A percentile compares a stretch with the other conserved stretches of the same genome.
phyloP scores from a whole-genome alignment of 208 protist genomes.

The Leishmania martiniquensis region DNA sequence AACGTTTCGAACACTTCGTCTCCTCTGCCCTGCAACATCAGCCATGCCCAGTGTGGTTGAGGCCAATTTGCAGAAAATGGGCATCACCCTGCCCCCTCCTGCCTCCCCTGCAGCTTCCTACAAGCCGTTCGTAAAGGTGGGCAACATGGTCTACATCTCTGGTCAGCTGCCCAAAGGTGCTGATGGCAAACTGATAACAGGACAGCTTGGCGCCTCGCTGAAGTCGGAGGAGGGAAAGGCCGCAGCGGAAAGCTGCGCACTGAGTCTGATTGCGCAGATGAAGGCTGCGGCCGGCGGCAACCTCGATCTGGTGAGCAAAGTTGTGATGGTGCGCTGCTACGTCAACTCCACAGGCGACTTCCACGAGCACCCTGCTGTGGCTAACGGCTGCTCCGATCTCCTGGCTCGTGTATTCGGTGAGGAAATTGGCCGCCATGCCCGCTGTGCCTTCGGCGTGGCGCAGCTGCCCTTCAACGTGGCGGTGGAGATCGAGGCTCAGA shows the following conservation, averaged over 20 bases:
- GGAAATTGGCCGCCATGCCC: conserved; percentile 70
- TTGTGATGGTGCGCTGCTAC: conserved; percentile 81
- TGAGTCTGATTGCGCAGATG: conserved; percentile 63
- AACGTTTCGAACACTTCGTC: conserved; percentile 2
- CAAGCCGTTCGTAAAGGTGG: conserved; percentile 53
- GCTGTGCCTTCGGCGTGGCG: conserved; percentile 73
- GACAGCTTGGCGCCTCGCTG: conserved; percentile 57
- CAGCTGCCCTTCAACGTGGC: conserved; percentile 69
- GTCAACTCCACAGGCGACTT: conserved; percentile 68
- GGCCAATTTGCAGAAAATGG: conserved; percentile 59
- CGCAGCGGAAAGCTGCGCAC: conserved; percentile 50
- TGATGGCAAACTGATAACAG: conserved; percentile 46
- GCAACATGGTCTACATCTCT: conserved; percentile 58
- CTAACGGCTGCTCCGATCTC: conserved; percentile 82
- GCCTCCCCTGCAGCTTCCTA: conserved; percentile 76
- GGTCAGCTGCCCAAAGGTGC: conserved; percentile 76
- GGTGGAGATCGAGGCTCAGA: conserved; percentile 73
- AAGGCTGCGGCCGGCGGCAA: conserved; percentile 62
- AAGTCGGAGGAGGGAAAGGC: conserved; percentile 61
- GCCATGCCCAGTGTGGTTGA: conserved; percentile 41
- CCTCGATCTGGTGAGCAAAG: conserved; percentile 66
- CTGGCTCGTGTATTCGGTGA: conserved; percentile 70
- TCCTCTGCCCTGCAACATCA: not conserved
- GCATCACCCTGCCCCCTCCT: conserved; percentile 59
- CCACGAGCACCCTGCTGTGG: conserved; percentile 65